Base-by-base conservation (phyloP, 148 eudicot species). In the Diospyros kaki region DNA sequence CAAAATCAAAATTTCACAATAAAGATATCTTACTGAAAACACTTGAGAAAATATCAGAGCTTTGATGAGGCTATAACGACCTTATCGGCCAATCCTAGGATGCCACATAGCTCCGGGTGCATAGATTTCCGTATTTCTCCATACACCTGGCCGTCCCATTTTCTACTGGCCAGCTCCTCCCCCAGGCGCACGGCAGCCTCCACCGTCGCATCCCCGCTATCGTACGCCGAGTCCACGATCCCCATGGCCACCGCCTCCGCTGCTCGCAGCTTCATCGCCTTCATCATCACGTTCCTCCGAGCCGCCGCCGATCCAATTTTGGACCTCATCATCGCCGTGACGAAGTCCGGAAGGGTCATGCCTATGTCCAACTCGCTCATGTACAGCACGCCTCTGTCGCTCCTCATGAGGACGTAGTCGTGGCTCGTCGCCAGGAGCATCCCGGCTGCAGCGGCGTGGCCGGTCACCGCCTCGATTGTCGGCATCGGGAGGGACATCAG, bases 351-450 rank as follows among this genome's bases (percentile, higher is more conserved):
- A 13, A 86, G 48, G 2, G 85, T 81, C 83, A 84, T 71, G 2
- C 89, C 87, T 39, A 85, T 81, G 46, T 87, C 88, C 74, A 85
- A 54, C 72, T 87, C 88, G 70, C 82, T 81, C 87, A 84, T 81
- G 64, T 78, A 84, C 75, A 81, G 14, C 3, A 84, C 71, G 0
- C 78, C 75, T 15, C 73, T 69, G 28, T 71, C 76, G 2, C 73
- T 53, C 55, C 82, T 78, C 87, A 84, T 84, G 18, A 74, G 4
- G 13, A 84, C 79, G 50, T 84, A 28, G 56, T 84, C 87, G 63
- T 84, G 87, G 43, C 82, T 56, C 71, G 81, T 58, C 28, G 84
- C 87, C 9, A 84, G 58, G 42, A 81, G 60, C 70, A 8, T 48
- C 87, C 28, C 87, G 3, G 84, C 84, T 2, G 87, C 84, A 1